Percentiles rank a stretch among this genome's conserved stretches.
Conservation (phyloP, 352 stramenopile species). For the Pythium sukuiense region DNA sequence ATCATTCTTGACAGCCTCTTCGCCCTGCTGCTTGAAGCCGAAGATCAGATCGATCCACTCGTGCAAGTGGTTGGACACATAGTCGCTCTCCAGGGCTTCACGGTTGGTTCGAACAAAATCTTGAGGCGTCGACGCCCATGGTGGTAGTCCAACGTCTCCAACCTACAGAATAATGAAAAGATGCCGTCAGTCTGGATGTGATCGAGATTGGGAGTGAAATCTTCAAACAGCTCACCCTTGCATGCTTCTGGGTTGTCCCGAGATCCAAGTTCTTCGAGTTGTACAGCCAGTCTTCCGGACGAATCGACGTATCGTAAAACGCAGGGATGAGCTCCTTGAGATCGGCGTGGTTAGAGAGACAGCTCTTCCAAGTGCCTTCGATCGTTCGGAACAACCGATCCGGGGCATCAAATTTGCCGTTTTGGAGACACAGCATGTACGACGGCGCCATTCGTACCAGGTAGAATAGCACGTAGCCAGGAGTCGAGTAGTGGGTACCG, state of each 20-base stretch:
- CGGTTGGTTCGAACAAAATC: slow-evolving; percentile 76
- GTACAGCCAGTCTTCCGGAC: slow-evolving; percentile 89
- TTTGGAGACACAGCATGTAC: slow-evolving; percentile 96
- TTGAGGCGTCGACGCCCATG: slow-evolving; percentile 90
- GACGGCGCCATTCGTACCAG: slow-evolving; percentile 95
- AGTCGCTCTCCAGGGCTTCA: slow-evolving; percentile 74
- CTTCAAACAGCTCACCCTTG: slow-evolving; percentile 18
- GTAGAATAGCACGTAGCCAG: slow-evolving; percentile 98
- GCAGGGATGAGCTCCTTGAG: slow-evolving; percentile 99
- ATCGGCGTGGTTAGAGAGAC: slow-evolving; percentile 88
- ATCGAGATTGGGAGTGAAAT: not conserved
- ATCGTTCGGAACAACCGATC: slow-evolving; percentile 98
- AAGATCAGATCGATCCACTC: slow-evolving; percentile 89
- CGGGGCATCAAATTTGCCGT: slow-evolving; percentile 97
- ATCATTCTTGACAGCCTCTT: slow-evolving; percentile 70
- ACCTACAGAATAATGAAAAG: slow-evolving; percentile 44
- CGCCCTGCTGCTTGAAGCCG: slow-evolving; percentile 70
- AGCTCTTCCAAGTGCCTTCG: slow-evolving; percentile 89
- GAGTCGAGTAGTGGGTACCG: slow-evolving; percentile 92
- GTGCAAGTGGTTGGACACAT: slow-evolving; percentile 71
- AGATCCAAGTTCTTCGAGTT: slow-evolving; percentile 97
- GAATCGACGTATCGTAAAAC: slow-evolving; percentile 93
- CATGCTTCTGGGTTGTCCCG: slow-evolving; percentile 85
- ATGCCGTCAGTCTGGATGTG: not conserved
- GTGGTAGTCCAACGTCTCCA: slow-evolving; percentile 93